Base-by-base conservation (phyloP, 2,329 filamentous ascomycete species). In the Pseudonectria foliicola region DNA sequence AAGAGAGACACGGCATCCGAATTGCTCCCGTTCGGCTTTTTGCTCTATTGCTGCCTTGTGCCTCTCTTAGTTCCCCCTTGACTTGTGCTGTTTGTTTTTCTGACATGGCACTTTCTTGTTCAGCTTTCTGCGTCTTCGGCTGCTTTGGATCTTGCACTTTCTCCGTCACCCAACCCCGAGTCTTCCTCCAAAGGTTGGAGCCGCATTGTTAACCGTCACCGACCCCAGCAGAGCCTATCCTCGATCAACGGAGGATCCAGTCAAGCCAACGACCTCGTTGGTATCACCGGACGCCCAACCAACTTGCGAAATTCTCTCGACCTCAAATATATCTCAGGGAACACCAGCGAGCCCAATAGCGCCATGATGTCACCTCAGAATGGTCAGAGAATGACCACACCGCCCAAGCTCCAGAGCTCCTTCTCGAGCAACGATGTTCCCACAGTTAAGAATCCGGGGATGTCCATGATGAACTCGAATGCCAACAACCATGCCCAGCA, bases 341-440 rank as follows among this genome's bases (percentile, higher is more conserved):
- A 52, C 43, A 48, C 59, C 4, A 48, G 58, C 13, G 70, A 71
- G 31, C 46, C 54, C 10, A 42, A 60, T 16, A 53, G 54, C 27
- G 49, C 50, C 26, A 54, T 63, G 31, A 64, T 70, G 42, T 61
- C 70, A 18, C 64, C 75, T 3, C 61, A 73, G 12, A 58, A 63
- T 16, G 73, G 56, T 38, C 68, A 73, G 40, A 60, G 61, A 40
- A 73, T 82, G 57, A 70, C 75, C 16, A 75, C 76, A 34, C 76
- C 83, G 25, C 78, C 82, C 21, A 87, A 85, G 66, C 62, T 95
- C 38, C 85, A 89, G 61, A 81, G 84, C 29, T 95, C 90, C 0
- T 95, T 85, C 65, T 95, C 92, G 8, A 80, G 86, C 35, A 92
- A 84, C 59, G 89, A 96, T 53, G 72, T 95, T 13, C 85, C 88